phyloP scores from a whole-genome alignment of 2,329 filamentous ascomycete species.

The Blastomyces parvus region DNA sequence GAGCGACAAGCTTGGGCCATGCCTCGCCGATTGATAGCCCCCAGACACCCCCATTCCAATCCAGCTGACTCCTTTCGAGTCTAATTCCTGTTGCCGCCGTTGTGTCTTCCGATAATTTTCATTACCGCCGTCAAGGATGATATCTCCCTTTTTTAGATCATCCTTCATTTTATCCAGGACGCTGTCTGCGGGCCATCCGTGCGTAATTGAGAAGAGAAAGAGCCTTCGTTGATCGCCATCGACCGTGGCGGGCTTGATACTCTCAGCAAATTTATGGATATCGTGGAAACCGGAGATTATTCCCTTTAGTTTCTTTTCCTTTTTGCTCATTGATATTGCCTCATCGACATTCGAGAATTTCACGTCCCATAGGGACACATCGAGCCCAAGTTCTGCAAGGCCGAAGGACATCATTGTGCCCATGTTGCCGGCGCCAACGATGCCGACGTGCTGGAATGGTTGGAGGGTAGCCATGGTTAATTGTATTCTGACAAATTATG shows the following conservation, averaged over 20 bases:
- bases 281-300: slow-evolving; percentile 28
- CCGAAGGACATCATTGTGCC: slow-evolving; percentile 37
- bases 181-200: slow-evolving; percentile 31
- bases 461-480: background rate
- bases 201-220: slow-evolving; percentile 35
- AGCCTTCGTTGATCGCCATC: slow-evolving; percentile 19
- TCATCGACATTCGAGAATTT: slow-evolving; percentile 27
- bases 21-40: slow-evolving; percentile 57
- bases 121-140: slow-evolving; percentile 60
- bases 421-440: slow-evolving; percentile 35
- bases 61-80: slow-evolving; percentile 51
- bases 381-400: slow-evolving; percentile 31
- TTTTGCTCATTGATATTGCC: slow-evolving; percentile 20
- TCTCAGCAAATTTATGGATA: slow-evolving; percentile 29
- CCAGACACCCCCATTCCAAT: slow-evolving; percentile 60
- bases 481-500: slow-evolving; percentile 1
- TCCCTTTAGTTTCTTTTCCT: slow-evolving; percentile 21
- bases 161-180: slow-evolving; percentile 36
- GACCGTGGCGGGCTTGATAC: slow-evolving; percentile 20
- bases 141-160: slow-evolving; percentile 50
- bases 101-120: slow-evolving; percentile 59
- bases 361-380: slow-evolving; percentile 34
- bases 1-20: slow-evolving; percentile 59
- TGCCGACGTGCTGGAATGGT: slow-evolving; percentile 29
- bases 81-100: slow-evolving; percentile 49